phyloP scores from a whole-genome alignment of 495 filamentous ascomycete species.

The Diplogelasinospora grovesii region DNA sequence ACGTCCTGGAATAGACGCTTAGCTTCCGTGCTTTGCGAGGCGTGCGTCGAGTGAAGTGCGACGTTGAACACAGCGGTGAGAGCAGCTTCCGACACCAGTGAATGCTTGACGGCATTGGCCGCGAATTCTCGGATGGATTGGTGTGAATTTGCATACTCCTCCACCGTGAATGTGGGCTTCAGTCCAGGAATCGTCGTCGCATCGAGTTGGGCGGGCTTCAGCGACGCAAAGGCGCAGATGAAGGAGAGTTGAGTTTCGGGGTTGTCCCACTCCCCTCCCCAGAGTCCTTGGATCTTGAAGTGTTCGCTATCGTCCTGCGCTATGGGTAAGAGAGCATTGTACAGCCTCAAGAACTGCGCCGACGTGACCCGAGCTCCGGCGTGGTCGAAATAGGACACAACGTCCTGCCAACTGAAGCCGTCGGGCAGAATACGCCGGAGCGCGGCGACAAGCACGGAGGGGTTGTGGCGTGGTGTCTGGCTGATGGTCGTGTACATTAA shows the following conservation, averaged over 20 bases:
- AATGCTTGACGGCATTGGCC: slow-evolving; percentile 70
- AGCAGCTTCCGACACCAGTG: slow-evolving; percentile 81
- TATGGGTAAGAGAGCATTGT: slow-evolving; percentile 63
- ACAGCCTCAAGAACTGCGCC: slow-evolving; percentile 72
- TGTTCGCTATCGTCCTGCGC: slow-evolving; percentile 48
- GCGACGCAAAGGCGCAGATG: slow-evolving; percentile 68
- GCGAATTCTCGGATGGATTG: slow-evolving; percentile 64
- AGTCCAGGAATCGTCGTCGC: slow-evolving; percentile 74
- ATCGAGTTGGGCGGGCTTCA: slow-evolving; percentile 67
- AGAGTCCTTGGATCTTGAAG: slow-evolving; percentile 73
- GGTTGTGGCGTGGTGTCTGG: slow-evolving; percentile 63
- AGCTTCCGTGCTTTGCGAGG: slow-evolving; percentile 59
- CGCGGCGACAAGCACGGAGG: slow-evolving; percentile 62
- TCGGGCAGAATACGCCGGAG: slow-evolving; percentile 37
- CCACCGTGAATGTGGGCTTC: slow-evolving; percentile 65
- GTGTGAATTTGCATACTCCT: slow-evolving; percentile 68
- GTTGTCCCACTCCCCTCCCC: slow-evolving; percentile 86
- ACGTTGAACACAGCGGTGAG: slow-evolving; percentile 75
- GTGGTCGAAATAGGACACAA: slow-evolving; percentile 78
- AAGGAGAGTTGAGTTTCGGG: slow-evolving; percentile 85
- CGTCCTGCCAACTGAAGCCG: slow-evolving; percentile 75
- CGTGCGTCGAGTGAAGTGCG: slow-evolving; percentile 57
- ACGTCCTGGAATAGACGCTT: slow-evolving; percentile 60
- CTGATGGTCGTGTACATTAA: slow-evolving; percentile 72
- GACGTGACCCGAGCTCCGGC: slow-evolving; percentile 66